Evolutionary conservation across 2,329 filamentous ascomycete genomes (phyloP).

Genomic region (Botryotinia calthae): DNA sequence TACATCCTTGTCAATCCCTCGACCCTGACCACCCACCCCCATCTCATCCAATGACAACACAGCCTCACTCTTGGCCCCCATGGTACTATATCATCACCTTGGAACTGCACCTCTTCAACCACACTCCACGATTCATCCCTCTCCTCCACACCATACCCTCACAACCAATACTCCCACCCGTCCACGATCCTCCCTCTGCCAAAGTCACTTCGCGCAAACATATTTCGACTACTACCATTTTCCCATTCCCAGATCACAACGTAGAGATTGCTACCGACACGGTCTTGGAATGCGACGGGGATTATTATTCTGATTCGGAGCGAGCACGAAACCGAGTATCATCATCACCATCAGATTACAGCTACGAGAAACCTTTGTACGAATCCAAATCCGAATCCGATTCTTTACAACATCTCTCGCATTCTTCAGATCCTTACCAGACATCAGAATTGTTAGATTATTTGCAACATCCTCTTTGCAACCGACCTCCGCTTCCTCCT

Average conservation of each 20-base stretch:
- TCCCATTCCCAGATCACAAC: background rate
- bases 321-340: background rate
- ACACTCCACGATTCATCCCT: background rate
- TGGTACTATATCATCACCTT: background rate
- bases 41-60: background rate
- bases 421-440: background rate
- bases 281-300: background rate
- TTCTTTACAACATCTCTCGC: background rate
- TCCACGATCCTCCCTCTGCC: background rate
- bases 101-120: background rate
- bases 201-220: background rate
- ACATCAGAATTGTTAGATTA: background rate
- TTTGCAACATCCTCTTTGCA: background rate
- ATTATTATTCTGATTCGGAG: background rate
- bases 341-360: background rate
- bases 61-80: constrained; percentile 8
- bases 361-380: background rate
- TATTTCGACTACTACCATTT: background rate
- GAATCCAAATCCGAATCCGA: background rate
- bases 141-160: background rate
- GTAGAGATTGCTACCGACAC: background rate
- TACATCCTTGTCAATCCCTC: background rate
- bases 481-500: background rate
- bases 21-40: background rate
- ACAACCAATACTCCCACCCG: background rate